Evolutionary conservation across 108 stramenopile species (phyloP).

Genomic region (Skeletonema grethae): DNA sequence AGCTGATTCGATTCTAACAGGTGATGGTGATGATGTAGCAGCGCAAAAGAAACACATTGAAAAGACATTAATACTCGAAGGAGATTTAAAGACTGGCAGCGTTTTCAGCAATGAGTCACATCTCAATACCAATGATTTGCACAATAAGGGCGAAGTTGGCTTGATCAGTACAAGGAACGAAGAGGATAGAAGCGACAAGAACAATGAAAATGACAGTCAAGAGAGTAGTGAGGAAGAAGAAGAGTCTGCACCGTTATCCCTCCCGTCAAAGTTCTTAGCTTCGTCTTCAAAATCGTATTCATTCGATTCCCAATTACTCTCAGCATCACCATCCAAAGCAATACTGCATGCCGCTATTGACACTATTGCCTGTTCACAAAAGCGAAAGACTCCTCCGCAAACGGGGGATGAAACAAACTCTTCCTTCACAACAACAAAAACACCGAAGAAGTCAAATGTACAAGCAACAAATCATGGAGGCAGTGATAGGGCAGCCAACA

Average conservation of each 20-base stretch:
- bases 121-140: background rate
- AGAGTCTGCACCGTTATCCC: slow-evolving; percentile 20
- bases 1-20: background rate
- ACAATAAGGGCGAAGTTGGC: background rate
- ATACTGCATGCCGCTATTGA: background rate
- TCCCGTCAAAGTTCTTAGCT: slow-evolving; percentile 20
- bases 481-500: background rate
- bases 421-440: background rate
- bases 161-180: background rate
- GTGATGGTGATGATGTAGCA: background rate
- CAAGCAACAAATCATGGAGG: background rate
- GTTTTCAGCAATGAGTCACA: background rate
- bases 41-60: background rate
- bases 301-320: slow-evolving; percentile 16
- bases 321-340: slow-evolving; percentile 5
- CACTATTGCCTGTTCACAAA: background rate
- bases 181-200: background rate
- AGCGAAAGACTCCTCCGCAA: slow-evolving; percentile 5
- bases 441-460: slow-evolving; percentile 27
- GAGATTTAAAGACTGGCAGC: background rate
- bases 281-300: slow-evolving; percentile 22
- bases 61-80: background rate
- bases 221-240: slow-evolving; percentile 6
- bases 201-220: background rate
- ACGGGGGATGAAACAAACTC: background rate